Evolutionary conservation across 805 yeast genomes (phyloP).

Genomic region (Schizosaccharomyces japonicus): DNA sequence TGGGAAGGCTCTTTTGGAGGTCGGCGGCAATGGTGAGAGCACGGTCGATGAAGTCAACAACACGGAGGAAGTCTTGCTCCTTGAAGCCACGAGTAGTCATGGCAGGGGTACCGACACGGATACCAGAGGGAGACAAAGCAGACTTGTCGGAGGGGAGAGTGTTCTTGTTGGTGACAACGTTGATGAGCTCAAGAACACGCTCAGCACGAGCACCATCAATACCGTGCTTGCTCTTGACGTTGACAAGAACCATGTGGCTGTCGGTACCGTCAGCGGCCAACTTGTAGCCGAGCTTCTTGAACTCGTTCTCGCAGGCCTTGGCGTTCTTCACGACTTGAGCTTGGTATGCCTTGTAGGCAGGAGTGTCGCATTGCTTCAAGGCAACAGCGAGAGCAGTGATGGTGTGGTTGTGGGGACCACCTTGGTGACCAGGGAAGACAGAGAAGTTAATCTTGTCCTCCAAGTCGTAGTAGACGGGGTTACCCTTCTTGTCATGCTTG

Average conservation of each 20-base stretch:
- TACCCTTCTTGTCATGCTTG: constrained; percentile 58
- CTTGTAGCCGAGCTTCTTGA: constrained; percentile 39
- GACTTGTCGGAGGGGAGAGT: constrained; percentile 91
- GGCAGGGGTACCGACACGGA: constrained; percentile 94
- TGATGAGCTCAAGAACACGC: constrained; percentile 63
- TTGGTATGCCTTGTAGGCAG: constrained; percentile 76
- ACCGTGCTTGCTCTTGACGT: constrained; percentile 43
- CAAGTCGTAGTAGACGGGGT: constrained; percentile 62
- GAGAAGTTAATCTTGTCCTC: constrained; percentile 85
- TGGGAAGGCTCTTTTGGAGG: constrained; percentile 35
- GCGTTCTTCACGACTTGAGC: constrained; percentile 63
- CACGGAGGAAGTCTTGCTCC: constrained; percentile 51
- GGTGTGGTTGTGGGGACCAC: constrained; percentile 98
- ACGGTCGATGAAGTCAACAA: constrained; percentile 53
- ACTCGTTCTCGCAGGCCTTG: constrained; percentile 43
- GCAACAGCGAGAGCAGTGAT: constrained; percentile 91
- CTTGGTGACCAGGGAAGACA: constrained; percentile 98
- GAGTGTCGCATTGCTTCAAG: constrained; percentile 68
- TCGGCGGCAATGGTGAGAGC: constrained; percentile 50
- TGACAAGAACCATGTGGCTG: constrained; percentile 72
- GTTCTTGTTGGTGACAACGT: constrained; percentile 89
- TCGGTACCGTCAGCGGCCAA: constrained; percentile 87
- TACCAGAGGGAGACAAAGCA: constrained; percentile 86
- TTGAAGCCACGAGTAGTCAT: constrained; percentile 92
- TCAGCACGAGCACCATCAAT: constrained; percentile 94